These are phyloP conservation scores for Auriscalpium orientale DNA, from an alignment of 768 basidiomycete genomes.

Conservation along the genomic window DNA sequence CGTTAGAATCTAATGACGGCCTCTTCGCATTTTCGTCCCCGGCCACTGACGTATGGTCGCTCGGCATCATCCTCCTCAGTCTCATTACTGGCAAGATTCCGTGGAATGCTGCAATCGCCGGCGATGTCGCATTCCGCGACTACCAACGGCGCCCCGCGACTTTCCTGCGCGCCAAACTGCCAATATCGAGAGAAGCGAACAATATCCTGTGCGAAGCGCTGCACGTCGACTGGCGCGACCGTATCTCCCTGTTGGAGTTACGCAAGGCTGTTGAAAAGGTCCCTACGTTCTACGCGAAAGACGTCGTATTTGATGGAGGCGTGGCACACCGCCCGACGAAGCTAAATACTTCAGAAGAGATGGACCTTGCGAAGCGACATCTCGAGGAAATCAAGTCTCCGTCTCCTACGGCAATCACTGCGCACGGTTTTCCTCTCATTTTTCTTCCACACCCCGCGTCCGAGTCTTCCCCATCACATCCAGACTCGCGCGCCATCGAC, in stretches of 20 bases:
- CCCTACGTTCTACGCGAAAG: constrained; percentile 60
- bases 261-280: constrained; percentile 50
- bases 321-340: constrained; percentile 78
- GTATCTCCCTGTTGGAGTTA: constrained; percentile 36
- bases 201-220: constrained; percentile 24
- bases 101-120: constrained; percentile 79
- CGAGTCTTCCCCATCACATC: too few species aligned
- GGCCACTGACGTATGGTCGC: constrained; percentile 92
- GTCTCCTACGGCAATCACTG: too few species aligned
- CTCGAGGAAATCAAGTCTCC: too few species aligned
- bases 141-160: constrained; percentile 68
- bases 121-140: constrained; percentile 85
- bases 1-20: constrained; percentile 81
- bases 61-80: constrained; percentile 94
- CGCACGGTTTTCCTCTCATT: too few species aligned
- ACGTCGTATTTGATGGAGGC: constrained; percentile 72
- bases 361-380: too few species aligned
- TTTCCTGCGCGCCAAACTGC: constrained; percentile 62
- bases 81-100: constrained; percentile 92
- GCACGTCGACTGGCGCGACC: constrained; percentile 28
- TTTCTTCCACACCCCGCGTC: too few species aligned
- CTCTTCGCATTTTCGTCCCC: constrained; percentile 75
- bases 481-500: too few species aligned
- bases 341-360: not conserved
- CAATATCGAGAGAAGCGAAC: constrained; percentile 31